phyloP scores from a whole-genome alignment of 2,329 filamentous ascomycete species.

The Alternaria viburni region DNA sequence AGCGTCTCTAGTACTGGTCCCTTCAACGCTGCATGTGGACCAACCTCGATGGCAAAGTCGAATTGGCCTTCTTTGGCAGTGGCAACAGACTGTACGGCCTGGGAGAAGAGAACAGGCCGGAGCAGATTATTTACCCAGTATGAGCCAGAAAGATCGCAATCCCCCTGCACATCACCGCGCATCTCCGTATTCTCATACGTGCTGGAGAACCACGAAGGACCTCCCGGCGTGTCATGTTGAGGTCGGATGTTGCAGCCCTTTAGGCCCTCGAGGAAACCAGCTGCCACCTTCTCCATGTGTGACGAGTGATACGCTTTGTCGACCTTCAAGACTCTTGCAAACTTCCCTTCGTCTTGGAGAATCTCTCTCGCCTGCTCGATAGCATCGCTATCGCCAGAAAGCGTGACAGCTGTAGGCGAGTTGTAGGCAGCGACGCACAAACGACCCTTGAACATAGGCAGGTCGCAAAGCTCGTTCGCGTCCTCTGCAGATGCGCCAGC shows the following conservation, averaged over 20 bases:
- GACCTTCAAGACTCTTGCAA: slow-evolving; percentile 50
- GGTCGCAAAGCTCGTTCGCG: not conserved
- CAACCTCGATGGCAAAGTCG: slow-evolving; percentile 47
- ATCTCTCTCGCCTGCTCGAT: slow-evolving; percentile 40
- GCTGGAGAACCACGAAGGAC: not conserved
- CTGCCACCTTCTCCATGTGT: slow-evolving; percentile 35
- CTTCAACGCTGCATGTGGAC: slow-evolving; percentile 54
- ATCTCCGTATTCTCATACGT: not conserved
- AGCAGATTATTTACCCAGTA: not conserved
- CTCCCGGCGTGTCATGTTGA: not conserved
- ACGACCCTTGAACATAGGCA: slow-evolving; percentile 17
- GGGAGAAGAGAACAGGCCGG: not conserved
- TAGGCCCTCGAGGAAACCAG: not conserved
- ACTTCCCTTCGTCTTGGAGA: slow-evolving; percentile 47
- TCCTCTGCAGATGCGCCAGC: not conserved
- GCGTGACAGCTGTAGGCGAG: slow-evolving; percentile 48
- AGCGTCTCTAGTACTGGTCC: slow-evolving; percentile 6
- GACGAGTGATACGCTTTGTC: slow-evolving; percentile 55
- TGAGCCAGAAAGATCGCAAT: not conserved
- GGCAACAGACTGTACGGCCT: not conserved
- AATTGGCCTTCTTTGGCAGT: not conserved
- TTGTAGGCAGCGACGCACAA: slow-evolving; percentile 33
- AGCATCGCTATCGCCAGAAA: slow-evolving; percentile 53
- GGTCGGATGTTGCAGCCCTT: not conserved
- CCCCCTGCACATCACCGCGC: not conserved